Evolutionary conservation across 2,329 filamentous ascomycete species (phyloP), one percentile per base, ranked within the genome.

Genomic region (Epichloe scottii): DNA sequence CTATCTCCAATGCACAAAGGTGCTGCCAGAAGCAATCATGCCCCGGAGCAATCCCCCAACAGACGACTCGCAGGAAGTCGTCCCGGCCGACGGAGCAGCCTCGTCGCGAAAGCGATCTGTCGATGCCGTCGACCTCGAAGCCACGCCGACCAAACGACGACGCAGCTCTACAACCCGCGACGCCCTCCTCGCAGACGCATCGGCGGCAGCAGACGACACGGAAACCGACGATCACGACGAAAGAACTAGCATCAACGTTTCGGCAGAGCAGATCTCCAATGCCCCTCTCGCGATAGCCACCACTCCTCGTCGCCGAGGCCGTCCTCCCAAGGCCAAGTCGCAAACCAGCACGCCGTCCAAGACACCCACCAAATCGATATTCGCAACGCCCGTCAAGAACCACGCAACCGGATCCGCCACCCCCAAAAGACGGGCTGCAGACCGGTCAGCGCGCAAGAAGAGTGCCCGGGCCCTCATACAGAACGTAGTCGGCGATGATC

Each of bases 361-460:
- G 12, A 64, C 62, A 4, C 56, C 61, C 30, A 54, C 58, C 33
- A 52, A 35, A 3, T 46, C 52, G 5, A 50, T 51, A 12, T 62
- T 68, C 6, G 59, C 63, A 46, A 76, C 74, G 0, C 72, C 73
- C 0, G 59, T 65, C 12, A 73, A 65, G 50, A 53, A 58, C 4
- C 59, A 55, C 21, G 60, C 62, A 11, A 48, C 60, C 21, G 69
- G 62, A 37, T 68, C 66, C 6, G 61, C 70, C 35, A 88, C 84
- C 1, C 84, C 87, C 0, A 78, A 79, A 38, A 77, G 81, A 57
- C 74, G 77, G 41, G 85, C 87, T 56, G 85, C 85, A 19, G 89
- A 96, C 67, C 82, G 86, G 46, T 96, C 90, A 5, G 91, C 90
- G 2, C 81, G 86, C 60, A 83, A 83, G 61, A 96, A 95, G 73